These are phyloP conservation scores for Chiua virens DNA, from an alignment of 768 basidiomycete genomes.

Conservation along the genomic window DNA sequence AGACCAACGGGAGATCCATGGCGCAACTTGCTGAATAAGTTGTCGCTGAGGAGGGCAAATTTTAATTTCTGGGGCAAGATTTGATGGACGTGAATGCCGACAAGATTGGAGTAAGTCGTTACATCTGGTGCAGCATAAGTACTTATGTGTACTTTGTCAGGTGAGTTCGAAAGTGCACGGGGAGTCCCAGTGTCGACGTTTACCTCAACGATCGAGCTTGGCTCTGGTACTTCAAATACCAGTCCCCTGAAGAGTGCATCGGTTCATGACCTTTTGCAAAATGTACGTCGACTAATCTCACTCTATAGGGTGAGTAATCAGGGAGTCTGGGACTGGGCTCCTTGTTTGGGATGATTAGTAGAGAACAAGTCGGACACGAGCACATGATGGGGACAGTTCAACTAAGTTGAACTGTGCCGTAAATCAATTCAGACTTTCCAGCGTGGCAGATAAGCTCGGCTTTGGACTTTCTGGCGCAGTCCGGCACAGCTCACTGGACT, in stretches of 20 bases:
- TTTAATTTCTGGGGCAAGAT: constrained; percentile 80
- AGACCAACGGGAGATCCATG: constrained; percentile 40
- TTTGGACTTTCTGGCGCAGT: too few relatives aligned
- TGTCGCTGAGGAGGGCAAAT: constrained; percentile 34
- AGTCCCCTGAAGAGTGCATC: constrained; percentile 13
- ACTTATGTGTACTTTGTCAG: constrained; percentile 34
- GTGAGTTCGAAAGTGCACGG: constrained; percentile 70
- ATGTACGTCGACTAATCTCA: background rate
- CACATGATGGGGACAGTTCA: too few relatives aligned
- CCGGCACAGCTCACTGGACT: too few relatives aligned
- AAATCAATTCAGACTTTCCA: too few relatives aligned
- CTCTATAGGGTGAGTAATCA: background rate
- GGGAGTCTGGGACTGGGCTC: too few relatives aligned
- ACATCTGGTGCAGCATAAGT: background rate
- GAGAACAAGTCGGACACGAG: too few relatives aligned
- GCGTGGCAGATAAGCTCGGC: too few relatives aligned
- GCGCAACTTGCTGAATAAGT: constrained; percentile 62
- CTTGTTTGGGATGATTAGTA: too few relatives aligned
- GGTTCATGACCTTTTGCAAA: background rate
- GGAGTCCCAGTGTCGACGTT: constrained; percentile 28
- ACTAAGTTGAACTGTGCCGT: too few relatives aligned
- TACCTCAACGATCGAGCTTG: constrained; percentile 23
- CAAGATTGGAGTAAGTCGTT: constrained; percentile 79
- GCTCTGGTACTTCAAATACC: constrained; percentile 21
- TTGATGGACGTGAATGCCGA: constrained; percentile 94